Conservation (phyloP, 441 rosid species). For the Eutrema salsugineum region DNA sequence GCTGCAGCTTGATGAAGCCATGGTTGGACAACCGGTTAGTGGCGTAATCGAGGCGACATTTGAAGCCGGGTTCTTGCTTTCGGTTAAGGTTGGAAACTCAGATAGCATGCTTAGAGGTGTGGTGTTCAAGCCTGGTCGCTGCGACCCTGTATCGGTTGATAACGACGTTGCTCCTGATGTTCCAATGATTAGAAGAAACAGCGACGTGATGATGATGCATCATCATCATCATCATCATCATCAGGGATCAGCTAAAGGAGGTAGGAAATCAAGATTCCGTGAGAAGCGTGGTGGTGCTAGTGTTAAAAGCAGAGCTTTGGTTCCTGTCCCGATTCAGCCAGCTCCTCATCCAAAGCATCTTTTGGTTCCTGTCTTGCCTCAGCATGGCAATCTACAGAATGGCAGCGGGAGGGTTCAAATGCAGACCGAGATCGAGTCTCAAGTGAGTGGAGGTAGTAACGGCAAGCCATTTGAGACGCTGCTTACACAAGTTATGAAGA, state of each 20-base stretch:
- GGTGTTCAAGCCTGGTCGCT: slow-evolving; percentile 72
- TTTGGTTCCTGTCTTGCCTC: slow-evolving; percentile 46
- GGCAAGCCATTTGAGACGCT: slow-evolving; percentile 59
- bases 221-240: no score
- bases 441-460: slow-evolving; percentile 28
- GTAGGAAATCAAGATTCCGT: slow-evolving; percentile 22
- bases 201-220: slow-evolving; percentile 23
- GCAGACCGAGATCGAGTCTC: slow-evolving; percentile 30
- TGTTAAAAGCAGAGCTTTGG: slow-evolving; percentile 34
- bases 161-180: slow-evolving; percentile 74
- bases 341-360: slow-evolving; percentile 38
- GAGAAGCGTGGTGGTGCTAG: slow-evolving; percentile 39
- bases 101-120: slow-evolving; percentile 69
- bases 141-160: slow-evolving; percentile 52
- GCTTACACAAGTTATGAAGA: slow-evolving; percentile 52
- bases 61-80: slow-evolving; percentile 80
- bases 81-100: slow-evolving; percentile 63
- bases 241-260: slow-evolving; percentile 4
- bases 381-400: slow-evolving; percentile 42
- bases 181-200: slow-evolving; percentile 61
- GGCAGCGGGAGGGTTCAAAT: slow-evolving; percentile 33
- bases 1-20: slow-evolving; percentile 30
- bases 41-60: slow-evolving; percentile 81
- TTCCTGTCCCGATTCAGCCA: slow-evolving; percentile 35
- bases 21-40: slow-evolving; percentile 61